These are phyloP conservation scores for Arabidopsis suecica DNA, from an alignment of 345 rosid species.

Conservation along the genomic window DNA sequence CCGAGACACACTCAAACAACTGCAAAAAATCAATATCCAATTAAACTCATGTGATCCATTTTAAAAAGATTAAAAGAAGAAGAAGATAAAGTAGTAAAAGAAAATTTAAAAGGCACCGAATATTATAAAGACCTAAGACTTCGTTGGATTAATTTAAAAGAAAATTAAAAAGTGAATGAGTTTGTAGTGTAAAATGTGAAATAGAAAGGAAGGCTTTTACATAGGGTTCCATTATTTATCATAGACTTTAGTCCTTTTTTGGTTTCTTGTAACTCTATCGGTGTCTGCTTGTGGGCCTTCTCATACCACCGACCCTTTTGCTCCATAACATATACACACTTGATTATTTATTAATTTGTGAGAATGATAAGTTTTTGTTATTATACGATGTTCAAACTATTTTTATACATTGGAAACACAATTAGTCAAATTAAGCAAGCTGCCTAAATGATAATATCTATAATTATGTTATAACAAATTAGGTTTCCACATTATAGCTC, in stretches of 20 bases:
- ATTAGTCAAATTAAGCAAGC: neutral
- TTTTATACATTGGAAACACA: neutral
- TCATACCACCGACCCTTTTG: constrained; percentile 41
- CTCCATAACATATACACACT: constrained; percentile 11
- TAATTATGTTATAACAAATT: neutral
- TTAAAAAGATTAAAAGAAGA: neutral
- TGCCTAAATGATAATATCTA: neutral
- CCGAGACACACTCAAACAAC: constrained; percentile 18
- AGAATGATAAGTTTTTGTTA: neutral
- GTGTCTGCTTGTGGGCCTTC: constrained; percentile 65
- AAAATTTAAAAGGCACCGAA: constrained; percentile 34
- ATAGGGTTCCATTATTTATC: constrained; percentile 67
- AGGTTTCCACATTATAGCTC: neutral
- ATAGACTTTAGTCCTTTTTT: constrained; percentile 56
- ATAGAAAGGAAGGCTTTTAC: constrained; percentile 50
- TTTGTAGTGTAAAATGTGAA: constrained; percentile 29
- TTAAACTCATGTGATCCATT: neutral
- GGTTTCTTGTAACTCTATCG: constrained; percentile 56
- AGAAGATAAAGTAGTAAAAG: constrained; percentile 28
- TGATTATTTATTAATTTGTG: neutral
- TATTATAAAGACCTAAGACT: constrained; percentile 40
- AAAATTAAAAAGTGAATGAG: constrained; percentile 13
- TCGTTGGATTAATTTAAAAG: constrained; percentile 20
- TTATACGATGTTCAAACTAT: constrained; percentile 12
- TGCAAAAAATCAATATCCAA: constrained; percentile 28